These are phyloP conservation scores for Ceratocystis harringtonii DNA, from an alignment of 2,329 filamentous ascomycete species.

Conservation along the genomic window DNA sequence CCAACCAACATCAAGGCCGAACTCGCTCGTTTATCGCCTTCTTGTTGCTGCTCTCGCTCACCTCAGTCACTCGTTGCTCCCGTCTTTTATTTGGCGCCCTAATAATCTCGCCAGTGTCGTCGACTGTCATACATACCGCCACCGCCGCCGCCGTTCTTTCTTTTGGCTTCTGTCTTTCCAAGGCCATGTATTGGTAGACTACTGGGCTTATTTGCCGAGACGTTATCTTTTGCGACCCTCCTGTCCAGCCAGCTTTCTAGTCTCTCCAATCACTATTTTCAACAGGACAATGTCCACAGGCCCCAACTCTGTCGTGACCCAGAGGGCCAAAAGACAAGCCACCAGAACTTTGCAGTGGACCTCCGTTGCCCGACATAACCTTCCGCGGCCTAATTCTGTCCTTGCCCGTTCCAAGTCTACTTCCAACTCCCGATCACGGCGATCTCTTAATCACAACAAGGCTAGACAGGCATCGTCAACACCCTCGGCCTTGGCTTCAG, in stretches of 20 bases:
- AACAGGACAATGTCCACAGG: constrained; percentile 7
- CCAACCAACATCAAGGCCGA: neutral
- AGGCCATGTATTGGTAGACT: constrained; percentile 14
- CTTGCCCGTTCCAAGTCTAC: constrained; percentile 1
- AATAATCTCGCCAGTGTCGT: neutral
- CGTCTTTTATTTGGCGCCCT: neutral
- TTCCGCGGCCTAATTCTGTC: constrained; percentile 8
- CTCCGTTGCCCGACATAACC: constrained; percentile 9
- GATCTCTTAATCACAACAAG: neutral
- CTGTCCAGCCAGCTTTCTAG: neutral
- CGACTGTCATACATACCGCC: neutral
- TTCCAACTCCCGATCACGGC: neutral
- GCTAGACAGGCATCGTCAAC: neutral
- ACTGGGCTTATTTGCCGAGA: constrained; percentile 6
- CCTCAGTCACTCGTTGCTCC: constrained; percentile 2
- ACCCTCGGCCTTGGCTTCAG: neutral
- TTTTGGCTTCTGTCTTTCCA: neutral
- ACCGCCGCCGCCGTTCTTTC: neutral
- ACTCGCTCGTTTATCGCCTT: neutral
- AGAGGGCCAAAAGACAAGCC: constrained; percentile 11
- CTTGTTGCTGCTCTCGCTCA: neutral
- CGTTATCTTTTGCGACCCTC: neutral
- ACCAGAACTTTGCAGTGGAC: constrained; percentile 13
- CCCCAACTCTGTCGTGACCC: constrained; percentile 10
- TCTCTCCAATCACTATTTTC: neutral